Evolutionary conservation across 1,284 basidiomycete genomes (phyloP).

Genomic region (Coriolopsis trogii): DNA sequence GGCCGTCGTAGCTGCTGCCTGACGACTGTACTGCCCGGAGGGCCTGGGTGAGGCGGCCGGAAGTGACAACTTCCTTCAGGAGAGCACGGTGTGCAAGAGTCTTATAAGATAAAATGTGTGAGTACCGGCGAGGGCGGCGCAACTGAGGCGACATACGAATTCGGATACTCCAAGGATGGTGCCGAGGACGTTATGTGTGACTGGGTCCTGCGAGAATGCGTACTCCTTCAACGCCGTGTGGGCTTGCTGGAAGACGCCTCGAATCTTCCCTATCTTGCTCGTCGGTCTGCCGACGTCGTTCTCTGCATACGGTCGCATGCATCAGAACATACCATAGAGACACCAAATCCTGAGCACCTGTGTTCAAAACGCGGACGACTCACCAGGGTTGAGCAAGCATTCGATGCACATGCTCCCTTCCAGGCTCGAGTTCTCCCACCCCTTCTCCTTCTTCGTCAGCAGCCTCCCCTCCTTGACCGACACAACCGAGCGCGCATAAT

Average conservation of each 20-base stretch:
- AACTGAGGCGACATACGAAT: conserved; percentile 2
- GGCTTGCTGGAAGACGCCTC: conserved; percentile 40
- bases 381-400: conserved; percentile 46
- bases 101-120: not conserved
- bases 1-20: not conserved
- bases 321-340: not conserved
- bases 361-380: not conserved
- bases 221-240: conserved; percentile 25
- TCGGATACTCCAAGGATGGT: conserved; percentile 29
- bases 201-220: conserved; percentile 12
- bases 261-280: conserved; percentile 36
- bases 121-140: not conserved
- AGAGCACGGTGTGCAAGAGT: conserved; percentile 17
- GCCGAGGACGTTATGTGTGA: conserved; percentile 29
- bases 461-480: conserved; percentile 39
- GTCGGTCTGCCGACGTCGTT: conserved; percentile 45
- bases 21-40: conserved; percentile 7
- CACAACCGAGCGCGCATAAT: conserved; percentile 45
- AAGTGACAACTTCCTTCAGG: conserved; percentile 18
- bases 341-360: not conserved
- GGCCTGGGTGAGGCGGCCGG: conserved; percentile 14
- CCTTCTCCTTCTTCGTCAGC: conserved; percentile 40
- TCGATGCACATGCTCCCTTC: conserved; percentile 42
- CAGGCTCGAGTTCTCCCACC: conserved; percentile 34
- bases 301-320: conserved; percentile 23